phyloP scores from a whole-genome alignment of 306 rosid species.

The Lathyrus oleraceus region DNA sequence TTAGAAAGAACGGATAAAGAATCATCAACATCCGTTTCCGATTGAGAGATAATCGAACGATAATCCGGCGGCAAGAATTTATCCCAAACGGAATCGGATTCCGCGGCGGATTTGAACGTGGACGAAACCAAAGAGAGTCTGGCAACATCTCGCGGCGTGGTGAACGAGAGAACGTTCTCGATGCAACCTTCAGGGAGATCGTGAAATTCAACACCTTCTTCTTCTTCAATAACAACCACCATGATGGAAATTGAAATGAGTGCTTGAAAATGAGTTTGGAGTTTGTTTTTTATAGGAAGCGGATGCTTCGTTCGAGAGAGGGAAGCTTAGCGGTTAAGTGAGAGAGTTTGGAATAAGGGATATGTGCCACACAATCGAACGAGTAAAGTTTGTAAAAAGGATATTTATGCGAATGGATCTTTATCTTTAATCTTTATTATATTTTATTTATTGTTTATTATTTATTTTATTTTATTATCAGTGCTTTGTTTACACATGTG shows the following conservation, averaged over 20 bases:
- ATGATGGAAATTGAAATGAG: not conserved
- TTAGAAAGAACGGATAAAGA: conserved; percentile 36
- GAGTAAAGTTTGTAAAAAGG: conserved; percentile 1
- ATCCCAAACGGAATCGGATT: conserved; percentile 76
- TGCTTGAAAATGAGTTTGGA: not conserved
- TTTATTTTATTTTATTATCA: not conserved
- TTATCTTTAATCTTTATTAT: not conserved
- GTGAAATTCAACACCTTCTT: conserved; percentile 31
- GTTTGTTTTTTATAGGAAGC: not conserved
- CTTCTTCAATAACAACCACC: not conserved
- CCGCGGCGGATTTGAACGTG: conserved; percentile 68
- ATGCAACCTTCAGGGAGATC: conserved; percentile 72
- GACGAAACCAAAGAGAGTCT: conserved; percentile 52
- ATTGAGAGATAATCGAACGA: conserved; percentile 34
- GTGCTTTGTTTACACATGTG: not conserved
- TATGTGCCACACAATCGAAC: conserved; percentile 16
- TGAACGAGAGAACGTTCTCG: conserved; percentile 60
- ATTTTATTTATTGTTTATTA: not conserved
- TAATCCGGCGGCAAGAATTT: conserved; percentile 58
- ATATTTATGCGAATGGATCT: conserved; percentile 3
- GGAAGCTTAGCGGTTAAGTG: conserved; percentile 42
- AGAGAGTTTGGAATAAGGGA: not conserved
- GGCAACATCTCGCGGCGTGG: conserved; percentile 68
- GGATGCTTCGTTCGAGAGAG: not conserved
- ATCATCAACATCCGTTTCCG: not conserved